Conservation (phyloP, 1,139 yeast species). For the Geotrichum carabidarum region DNA sequence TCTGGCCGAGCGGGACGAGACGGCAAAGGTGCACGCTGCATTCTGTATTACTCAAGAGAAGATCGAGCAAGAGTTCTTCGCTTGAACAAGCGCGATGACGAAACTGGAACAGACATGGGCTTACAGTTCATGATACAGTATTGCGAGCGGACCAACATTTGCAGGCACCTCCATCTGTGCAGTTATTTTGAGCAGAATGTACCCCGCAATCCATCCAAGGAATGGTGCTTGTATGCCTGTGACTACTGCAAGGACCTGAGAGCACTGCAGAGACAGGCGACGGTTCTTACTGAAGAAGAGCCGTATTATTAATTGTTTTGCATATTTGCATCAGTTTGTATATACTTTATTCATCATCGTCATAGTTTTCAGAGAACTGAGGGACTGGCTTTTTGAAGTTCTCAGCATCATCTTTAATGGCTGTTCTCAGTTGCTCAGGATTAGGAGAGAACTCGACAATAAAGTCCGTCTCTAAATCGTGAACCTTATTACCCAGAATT, state of each 20-base stretch:
- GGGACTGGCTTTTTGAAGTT: slow-evolving; percentile 48
- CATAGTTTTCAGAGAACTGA: slow-evolving; percentile 19
- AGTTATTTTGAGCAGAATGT: slow-evolving; percentile 68
- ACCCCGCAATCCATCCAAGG: slow-evolving; percentile 20
- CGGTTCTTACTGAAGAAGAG: slow-evolving; percentile 10
- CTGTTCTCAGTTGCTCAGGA: slow-evolving; percentile 49
- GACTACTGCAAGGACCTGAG: slow-evolving; percentile 33
- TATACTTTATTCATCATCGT: slow-evolving; percentile 19
- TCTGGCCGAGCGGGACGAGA: slow-evolving; percentile 96
- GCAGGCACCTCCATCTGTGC: slow-evolving; percentile 72
- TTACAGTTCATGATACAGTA: slow-evolving; percentile 51
- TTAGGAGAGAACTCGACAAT: slow-evolving; percentile 62
- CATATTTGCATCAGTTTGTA: not conserved
- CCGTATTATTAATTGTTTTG: not conserved
- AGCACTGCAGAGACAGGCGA: slow-evolving; percentile 8
- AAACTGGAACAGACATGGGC: slow-evolving; percentile 4
- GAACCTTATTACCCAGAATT: slow-evolving; percentile 88
- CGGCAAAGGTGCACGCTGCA: slow-evolving; percentile 71
- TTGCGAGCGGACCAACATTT: slow-evolving; percentile 74
- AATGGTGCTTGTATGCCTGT: slow-evolving; percentile 35
- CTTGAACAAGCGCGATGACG: slow-evolving; percentile 1
- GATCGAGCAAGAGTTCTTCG: slow-evolving; percentile 49
- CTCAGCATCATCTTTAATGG: slow-evolving; percentile 68
- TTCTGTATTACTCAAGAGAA: slow-evolving; percentile 54
- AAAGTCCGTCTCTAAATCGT: slow-evolving; percentile 86